Evolutionary conservation across 1,284 basidiomycete genomes (phyloP).

Genomic region (Puccinia brachypodii): DNA sequence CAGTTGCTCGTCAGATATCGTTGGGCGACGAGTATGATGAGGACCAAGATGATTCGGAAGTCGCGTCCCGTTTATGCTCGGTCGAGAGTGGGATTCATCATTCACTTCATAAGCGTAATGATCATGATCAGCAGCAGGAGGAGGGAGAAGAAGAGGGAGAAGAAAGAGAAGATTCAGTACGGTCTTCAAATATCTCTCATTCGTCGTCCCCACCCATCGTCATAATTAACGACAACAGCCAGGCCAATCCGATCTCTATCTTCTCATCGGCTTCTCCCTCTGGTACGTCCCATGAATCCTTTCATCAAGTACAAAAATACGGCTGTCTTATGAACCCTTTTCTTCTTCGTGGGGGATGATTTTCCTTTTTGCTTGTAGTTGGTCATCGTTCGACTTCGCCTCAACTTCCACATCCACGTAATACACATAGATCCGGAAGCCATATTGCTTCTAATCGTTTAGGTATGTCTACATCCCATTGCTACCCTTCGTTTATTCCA

Average conservation of each 20-base stretch:
- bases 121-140: background rate
- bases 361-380: no score
- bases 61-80: constrained; percentile 7
- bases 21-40: background rate
- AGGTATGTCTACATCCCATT: background rate
- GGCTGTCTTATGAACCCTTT: background rate
- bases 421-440: background rate
- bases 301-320: background rate
- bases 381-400: background rate
- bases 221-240: constrained; percentile 2
- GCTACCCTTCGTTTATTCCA: background rate
- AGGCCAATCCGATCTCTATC: background rate
- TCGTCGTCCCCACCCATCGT: background rate
- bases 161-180: background rate
- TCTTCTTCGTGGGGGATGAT: background rate
- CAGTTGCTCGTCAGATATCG: background rate
- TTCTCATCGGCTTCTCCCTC: background rate
- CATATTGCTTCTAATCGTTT: background rate
- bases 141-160: background rate
- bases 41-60: background rate
- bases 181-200: background rate
- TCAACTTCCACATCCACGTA: background rate
- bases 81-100: background rate
- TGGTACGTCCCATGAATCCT: background rate
- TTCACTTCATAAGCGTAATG: background rate